Percentiles rank a stretch among this genome's conserved stretches.
These are phyloP conservation scores for Stagonosporopsis rhizophila DNA, from an alignment of 2,329 filamentous ascomycete species.

Conservation along the genomic window DNA sequence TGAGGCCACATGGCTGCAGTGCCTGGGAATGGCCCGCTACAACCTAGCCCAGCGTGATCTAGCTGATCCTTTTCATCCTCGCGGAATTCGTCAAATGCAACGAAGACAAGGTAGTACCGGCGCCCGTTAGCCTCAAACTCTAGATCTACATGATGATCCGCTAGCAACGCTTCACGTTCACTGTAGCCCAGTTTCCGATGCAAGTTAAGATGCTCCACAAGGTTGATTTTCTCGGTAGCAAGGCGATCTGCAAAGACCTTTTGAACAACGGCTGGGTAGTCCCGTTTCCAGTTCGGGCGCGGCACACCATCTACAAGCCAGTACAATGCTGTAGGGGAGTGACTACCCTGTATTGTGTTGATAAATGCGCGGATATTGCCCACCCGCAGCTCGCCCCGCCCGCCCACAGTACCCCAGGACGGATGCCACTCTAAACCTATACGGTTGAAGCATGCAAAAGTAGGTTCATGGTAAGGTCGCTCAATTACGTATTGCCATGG, in stretches of 20 bases:
- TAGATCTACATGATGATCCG: background rate
- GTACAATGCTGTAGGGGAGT: background rate
- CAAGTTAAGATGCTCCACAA: background rate
- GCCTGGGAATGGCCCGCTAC: slow-evolving; percentile 1
- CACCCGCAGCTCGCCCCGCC: background rate
- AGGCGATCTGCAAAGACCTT: background rate
- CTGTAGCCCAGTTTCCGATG: background rate
- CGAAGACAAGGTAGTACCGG: background rate
- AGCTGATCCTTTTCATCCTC: background rate
- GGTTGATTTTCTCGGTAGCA: background rate
- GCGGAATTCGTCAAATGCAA: background rate
- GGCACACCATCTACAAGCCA: background rate
- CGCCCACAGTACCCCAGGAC: background rate
- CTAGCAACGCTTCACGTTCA: background rate
- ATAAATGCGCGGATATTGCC: background rate
- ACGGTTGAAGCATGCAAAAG: slow-evolving; percentile 1
- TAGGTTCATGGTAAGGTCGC: background rate
- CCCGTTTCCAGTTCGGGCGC: background rate
- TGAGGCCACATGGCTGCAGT: background rate
- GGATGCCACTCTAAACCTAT: slow-evolving; percentile 1
- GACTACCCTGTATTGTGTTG: background rate
- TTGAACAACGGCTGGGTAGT: background rate
- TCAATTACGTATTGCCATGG: background rate
- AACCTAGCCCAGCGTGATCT: background rate
- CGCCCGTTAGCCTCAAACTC: slow-evolving; percentile 1